phyloP scores from a whole-genome alignment of 257 asterid species.

The Lantana camara region DNA sequence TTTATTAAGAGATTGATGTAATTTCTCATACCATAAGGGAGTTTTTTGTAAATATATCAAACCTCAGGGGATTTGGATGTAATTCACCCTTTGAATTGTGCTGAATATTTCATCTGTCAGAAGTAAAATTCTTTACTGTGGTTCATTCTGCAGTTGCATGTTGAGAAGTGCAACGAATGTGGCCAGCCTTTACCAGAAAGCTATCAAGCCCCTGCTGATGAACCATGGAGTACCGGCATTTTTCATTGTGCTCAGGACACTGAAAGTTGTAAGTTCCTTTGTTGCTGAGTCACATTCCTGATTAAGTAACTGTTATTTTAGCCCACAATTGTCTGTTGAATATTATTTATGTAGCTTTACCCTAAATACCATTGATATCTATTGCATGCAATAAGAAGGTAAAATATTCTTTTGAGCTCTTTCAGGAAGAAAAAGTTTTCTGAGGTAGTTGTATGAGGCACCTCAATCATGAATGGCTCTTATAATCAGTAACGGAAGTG shows the following conservation, averaged over 20 bases:
- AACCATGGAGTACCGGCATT: constrained; percentile 95
- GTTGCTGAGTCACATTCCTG: not conserved
- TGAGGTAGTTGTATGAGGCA: constrained; percentile 3
- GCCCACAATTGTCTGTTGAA: too few relatives aligned
- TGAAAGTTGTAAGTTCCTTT: constrained; percentile 76
- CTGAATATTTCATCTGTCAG: not conserved
- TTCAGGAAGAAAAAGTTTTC: not conserved
- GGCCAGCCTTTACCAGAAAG: constrained; percentile 98
- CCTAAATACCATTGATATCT: not conserved
- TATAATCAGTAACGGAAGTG: not conserved
- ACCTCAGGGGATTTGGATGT: too few relatives aligned
- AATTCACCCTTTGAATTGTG: too few relatives aligned
- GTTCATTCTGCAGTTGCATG: constrained; percentile 62
- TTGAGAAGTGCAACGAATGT: constrained; percentile 87
- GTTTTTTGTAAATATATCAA: too few relatives aligned
- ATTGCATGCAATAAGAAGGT: not conserved
- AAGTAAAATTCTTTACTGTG: constrained; percentile 19
- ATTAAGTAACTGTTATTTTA: too few relatives aligned
- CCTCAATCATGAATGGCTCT: not conserved
- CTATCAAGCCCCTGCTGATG: constrained; percentile 89
- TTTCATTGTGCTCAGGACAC: constrained; percentile 79
- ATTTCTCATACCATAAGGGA: not conserved
- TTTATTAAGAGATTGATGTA: not conserved
- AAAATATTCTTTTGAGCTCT: not conserved
- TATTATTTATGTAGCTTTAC: not conserved